A percentile compares a stretch with the other conserved stretches of the same genome.
phyloP scores from a whole-genome alignment of 2,329 filamentous ascomycete genomes.

The Fusarium austroafricanum region DNA sequence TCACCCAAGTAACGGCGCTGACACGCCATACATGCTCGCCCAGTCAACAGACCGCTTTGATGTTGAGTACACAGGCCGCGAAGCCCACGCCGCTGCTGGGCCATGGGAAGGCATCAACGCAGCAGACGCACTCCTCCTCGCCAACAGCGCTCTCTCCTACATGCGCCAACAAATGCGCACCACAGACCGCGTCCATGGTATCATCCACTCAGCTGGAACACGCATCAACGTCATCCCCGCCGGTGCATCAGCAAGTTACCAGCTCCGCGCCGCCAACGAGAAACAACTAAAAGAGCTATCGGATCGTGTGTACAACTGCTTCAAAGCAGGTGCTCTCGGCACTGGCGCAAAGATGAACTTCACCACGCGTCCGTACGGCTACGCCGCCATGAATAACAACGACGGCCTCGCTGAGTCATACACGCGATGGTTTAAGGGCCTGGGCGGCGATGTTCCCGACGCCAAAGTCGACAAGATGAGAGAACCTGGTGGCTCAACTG shows the following conservation, averaged over 20 bases:
- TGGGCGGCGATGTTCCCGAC: constrained; percentile 41
- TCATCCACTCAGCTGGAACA: constrained; percentile 31
- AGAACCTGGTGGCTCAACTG: constrained; percentile 42
- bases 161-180: constrained; percentile 38
- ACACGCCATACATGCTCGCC: constrained; percentile 32
- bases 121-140: constrained; percentile 37
- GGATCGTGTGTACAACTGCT: constrained; percentile 42
- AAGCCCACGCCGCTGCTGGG: constrained; percentile 31
- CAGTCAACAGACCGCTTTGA: constrained; percentile 37
- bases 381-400: constrained; percentile 50
- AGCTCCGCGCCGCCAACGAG: constrained; percentile 63
- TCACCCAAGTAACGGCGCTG: constrained; percentile 20
- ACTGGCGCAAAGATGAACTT: constrained; percentile 51
- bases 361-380: constrained; percentile 48
- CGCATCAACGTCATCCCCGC: constrained; percentile 43
- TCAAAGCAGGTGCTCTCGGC: constrained; percentile 47
- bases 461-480: constrained; percentile 44
- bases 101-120: constrained; percentile 41
- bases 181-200: constrained; percentile 36
- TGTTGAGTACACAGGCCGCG: constrained; percentile 25
- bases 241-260: constrained; percentile 69
- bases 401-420: constrained; percentile 43
- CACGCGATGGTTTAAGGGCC: constrained; percentile 38
- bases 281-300: constrained; percentile 38
- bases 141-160: constrained; percentile 33